A percentile compares a stretch with the other conserved stretches of the same genome.
These are phyloP conservation scores for Salix purpurea DNA, from an alignment of 345 rosid species.

Conservation along the genomic window DNA sequence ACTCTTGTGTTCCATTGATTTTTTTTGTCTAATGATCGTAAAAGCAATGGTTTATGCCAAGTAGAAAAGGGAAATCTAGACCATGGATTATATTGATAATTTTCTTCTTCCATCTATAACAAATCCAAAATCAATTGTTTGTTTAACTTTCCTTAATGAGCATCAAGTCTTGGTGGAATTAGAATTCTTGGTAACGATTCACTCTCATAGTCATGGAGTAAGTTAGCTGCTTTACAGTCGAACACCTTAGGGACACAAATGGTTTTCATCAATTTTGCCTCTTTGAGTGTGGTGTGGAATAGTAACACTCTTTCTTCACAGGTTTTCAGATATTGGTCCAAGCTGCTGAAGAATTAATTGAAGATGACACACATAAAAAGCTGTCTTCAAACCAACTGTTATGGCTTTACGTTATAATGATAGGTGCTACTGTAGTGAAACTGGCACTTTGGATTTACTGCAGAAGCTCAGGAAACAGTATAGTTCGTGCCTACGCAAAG, in stretches of 20 bases:
- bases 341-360: slow-evolving; percentile 59
- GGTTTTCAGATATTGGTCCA: slow-evolving; percentile 78
- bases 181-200: neutral
- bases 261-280: neutral
- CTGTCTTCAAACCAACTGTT: slow-evolving; percentile 48
- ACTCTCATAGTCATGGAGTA: neutral
- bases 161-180: neutral
- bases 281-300: neutral
- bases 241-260: neutral
- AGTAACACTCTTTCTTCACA: slow-evolving; percentile 12
- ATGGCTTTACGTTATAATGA: slow-evolving; percentile 79
- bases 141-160: neutral
- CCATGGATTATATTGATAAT: neutral
- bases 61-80: neutral
- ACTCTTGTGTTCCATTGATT: neutral
- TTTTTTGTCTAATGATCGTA: neutral
- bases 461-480: slow-evolving; percentile 60
- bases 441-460: slow-evolving; percentile 86
- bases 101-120: neutral
- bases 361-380: slow-evolving; percentile 39
- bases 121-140: neutral
- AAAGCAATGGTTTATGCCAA: no score
- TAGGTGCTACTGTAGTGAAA: slow-evolving; percentile 69
- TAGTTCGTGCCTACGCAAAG: slow-evolving; percentile 93
- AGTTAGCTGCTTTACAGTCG: neutral